Evolutionary conservation across 2,329 filamentous ascomycete genomes (phyloP), one percentile per base, ranked within the genome.

Genomic region (Fusarium annulatum): DNA sequence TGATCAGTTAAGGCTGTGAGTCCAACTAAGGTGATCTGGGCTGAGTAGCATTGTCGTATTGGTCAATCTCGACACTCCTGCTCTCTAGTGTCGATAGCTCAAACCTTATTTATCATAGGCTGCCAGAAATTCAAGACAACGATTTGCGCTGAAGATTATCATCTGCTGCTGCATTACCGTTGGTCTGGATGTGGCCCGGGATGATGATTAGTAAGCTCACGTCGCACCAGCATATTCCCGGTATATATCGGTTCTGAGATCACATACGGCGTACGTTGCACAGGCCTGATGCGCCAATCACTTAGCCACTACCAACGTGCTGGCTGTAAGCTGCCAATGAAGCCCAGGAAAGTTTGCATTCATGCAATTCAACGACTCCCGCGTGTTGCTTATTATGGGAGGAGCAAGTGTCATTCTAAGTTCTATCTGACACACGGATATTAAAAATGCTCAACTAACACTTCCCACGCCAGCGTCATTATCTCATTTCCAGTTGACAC

Each of bases 41-140:
- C 38, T 39, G 36, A 42, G 21, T 30, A 42, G 39, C 12, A 39
- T 16, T 39, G n/a, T 21, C 48, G 36, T 60, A 64, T 52, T 59
- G 41, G 19, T 49, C 41, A 53, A 30, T 70, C 48, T 42, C 38
- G 26, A 41, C 52, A 39, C 33, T 46, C 21, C 19, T 19, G 7
- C 19, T 11, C 41, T 38, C 21, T 62, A 62, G 51, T 21, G 15
- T 39, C 34, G 28, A 57, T 67, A 57, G 69, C 45, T 48, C 34
- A 60, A 72, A 69, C 43, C 28, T 69, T 69, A 48, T 65, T 34
- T 41, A 14, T 30, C 16, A 23, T 16, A 39, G 21, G 16, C 33
- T 55, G 53, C 36, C 41, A 53, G 21, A 67, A 67, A 51, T 14
- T 9, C 12, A 34, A 28, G 28, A 33, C n/a, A 7, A n/a, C 51